Base-by-base conservation (phyloP, 176 grass and related monocot species). In the Neostapfia colusana region DNA sequence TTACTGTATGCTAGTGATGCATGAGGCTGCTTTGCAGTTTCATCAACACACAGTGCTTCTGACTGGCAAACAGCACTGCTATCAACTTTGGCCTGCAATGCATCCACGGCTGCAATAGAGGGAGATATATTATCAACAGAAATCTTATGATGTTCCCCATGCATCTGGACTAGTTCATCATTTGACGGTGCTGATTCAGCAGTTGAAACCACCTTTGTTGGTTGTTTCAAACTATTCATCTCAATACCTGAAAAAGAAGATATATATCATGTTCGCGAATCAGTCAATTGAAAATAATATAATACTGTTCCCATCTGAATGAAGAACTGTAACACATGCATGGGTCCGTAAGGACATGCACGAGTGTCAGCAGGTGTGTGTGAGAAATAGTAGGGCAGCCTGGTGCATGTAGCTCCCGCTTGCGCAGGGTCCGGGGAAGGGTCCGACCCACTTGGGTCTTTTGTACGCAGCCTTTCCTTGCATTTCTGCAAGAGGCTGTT, bases 1-100 rank as follows among this genome's bases (percentile, higher is more conserved):
- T 35, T 76, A 18, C 11, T 49, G 62, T 49, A 20, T 63, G 45
- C 27, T 76, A 64, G 58, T 4, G 42, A 63, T 64, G 18, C 42
- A 64, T 50, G 43, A 50, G 60, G 50, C 6, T 64, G 42, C 60
- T 34, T 50, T 64, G 74, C 4, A 14, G 28, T 76, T 50, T 36
- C 43, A 50, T 65, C 44, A 16, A 20, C 36, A 38, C 42, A 65
- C n/a, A 35, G 3, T 31, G 31, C 20, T 37, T 11, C 44, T 16
- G 44, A 38, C 43, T 38, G 74, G 74, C 20, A 24, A 38, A 50
- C 54, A 37, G 34, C 35, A 77, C 24, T 70, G 51, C 46, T 65
- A 70, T 73, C 66, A 88, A 79, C 43, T 44, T 62, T 62, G 53
- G 70, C 69, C 35, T 37, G 85, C 13, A 18, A 10, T 9, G 21